Percentiles rank a stretch among this genome's conserved stretches.
These are phyloP conservation scores for Plantago coronopus DNA, from an alignment of 305 asterid genomes.

Conservation along the genomic window DNA sequence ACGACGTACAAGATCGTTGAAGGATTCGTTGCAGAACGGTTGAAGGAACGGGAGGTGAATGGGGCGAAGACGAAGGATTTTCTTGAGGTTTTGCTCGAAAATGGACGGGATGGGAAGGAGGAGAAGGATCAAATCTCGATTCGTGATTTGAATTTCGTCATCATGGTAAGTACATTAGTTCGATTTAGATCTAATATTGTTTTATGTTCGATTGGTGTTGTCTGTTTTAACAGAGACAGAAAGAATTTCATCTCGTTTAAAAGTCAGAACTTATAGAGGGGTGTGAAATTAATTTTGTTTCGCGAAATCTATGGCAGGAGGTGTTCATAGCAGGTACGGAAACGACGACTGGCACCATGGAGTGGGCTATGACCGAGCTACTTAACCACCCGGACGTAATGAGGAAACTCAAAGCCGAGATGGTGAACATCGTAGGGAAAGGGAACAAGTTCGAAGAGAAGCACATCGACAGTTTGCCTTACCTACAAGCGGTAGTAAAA, in stretches of 20 bases:
- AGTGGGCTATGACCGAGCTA: constrained; percentile 48
- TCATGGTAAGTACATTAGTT: constrained; percentile 35
- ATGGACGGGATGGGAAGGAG: constrained; percentile 28
- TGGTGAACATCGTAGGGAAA: constrained; percentile 26
- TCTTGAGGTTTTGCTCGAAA: constrained; percentile 44
- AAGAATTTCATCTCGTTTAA: no score
- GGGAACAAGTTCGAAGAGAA: constrained; percentile 24
- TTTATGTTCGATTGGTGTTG: not conserved
- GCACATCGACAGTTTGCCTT: constrained; percentile 32
- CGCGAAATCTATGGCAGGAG: constrained; percentile 23
- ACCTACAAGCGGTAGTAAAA: constrained; percentile 37
- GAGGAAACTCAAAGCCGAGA: constrained; percentile 26
- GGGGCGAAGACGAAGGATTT: constrained; percentile 37
- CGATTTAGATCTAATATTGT: not conserved
- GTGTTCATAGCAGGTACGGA: constrained; percentile 38
- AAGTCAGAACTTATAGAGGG: no score
- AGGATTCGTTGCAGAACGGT: constrained; percentile 36
- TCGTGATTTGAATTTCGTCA: constrained; percentile 38
- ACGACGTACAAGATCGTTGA: constrained; percentile 38
- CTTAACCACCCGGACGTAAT: constrained; percentile 28
- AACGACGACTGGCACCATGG: constrained; percentile 34
- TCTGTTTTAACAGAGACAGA: no score
- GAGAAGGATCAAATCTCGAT: constrained; percentile 33
- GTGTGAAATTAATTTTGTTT: no score
- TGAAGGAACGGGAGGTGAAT: constrained; percentile 20